Evolutionary conservation across 2,329 filamentous ascomycete genomes (phyloP).

Genomic region (Fusarium brevicatenulatum): DNA sequence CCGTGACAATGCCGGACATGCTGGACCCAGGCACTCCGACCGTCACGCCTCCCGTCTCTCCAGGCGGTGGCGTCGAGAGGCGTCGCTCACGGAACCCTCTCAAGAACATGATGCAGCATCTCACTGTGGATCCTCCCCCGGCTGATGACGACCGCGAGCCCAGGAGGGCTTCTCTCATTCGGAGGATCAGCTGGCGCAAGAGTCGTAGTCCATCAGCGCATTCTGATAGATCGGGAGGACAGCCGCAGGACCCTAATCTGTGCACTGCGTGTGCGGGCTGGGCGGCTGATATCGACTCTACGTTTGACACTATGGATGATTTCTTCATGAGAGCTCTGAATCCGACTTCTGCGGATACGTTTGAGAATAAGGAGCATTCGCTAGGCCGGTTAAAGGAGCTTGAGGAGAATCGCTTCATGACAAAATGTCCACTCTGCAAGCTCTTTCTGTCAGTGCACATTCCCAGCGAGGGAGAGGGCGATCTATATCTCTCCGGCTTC

Average conservation of each 20-base stretch:
- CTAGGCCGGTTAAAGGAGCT: constrained; percentile 44
- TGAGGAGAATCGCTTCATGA: constrained; percentile 47
- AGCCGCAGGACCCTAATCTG: constrained; percentile 45
- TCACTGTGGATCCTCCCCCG: constrained; percentile 48
- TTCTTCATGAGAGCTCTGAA: constrained; percentile 45
- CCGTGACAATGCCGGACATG: constrained; percentile 44
- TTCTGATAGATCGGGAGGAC: constrained; percentile 46
- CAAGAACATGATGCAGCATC: constrained; percentile 52
- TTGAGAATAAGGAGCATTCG: constrained; percentile 48
- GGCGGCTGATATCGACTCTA: constrained; percentile 48
- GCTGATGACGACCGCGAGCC: constrained; percentile 43
- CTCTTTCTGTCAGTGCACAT: constrained; percentile 49
- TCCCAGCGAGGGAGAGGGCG: constrained; percentile 45
- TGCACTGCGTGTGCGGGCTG: constrained; percentile 47
- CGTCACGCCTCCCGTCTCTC: constrained; percentile 36
- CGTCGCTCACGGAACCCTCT: constrained; percentile 50
- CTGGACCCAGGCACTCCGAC: constrained; percentile 42
- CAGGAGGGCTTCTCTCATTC: constrained; percentile 49
- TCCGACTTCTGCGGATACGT: constrained; percentile 45
- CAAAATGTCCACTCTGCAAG: constrained; percentile 50
- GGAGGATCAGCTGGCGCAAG: constrained; percentile 50
- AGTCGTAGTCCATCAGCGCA: constrained; percentile 51
- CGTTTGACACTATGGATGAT: constrained; percentile 47
- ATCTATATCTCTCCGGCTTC: constrained; percentile 48
- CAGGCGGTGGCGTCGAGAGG: constrained; percentile 41